phyloP scores from a whole-genome alignment of 345 rosid genomes.

The Populus pruinosa region DNA sequence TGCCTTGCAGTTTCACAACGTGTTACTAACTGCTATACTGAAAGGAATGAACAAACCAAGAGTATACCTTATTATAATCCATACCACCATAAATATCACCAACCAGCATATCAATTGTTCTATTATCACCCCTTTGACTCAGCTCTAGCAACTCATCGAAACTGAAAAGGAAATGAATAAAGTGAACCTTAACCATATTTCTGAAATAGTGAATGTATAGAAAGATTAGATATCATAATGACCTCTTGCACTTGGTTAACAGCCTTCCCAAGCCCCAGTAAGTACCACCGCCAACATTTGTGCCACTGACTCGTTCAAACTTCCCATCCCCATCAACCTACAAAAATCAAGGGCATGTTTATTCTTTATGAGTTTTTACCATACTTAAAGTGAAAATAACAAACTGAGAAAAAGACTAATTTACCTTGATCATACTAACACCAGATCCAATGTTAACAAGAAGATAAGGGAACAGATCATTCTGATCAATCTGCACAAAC shows the following conservation, averaged over 20 bases:
- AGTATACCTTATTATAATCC: conserved; percentile 84
- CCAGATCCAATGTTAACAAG: conserved; percentile 98
- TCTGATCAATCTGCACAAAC: conserved; percentile 87
- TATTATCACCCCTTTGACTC: conserved; percentile 93
- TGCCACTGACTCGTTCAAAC: conserved; percentile 92
- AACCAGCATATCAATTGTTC: conserved; percentile 94
- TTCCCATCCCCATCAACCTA: conserved; percentile 99
- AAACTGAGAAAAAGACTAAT: conserved; percentile 4
- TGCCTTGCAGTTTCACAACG: not conserved
- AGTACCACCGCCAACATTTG: conserved; percentile 99
- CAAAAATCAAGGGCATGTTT: conserved; percentile 12
- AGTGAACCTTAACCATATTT: conserved; percentile 2
- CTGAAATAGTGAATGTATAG: not conserved
- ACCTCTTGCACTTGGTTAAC: conserved; percentile 94
- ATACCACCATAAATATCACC: conserved; percentile 98
- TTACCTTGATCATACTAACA: conserved; percentile 97
- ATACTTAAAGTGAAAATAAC: not conserved
- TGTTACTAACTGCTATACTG: not conserved
- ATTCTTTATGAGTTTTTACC: conserved; percentile 5
- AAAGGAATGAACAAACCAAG: not conserved
- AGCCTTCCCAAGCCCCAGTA: conserved; percentile 97
- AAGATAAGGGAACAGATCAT: conserved; percentile 95
- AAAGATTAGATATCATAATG: conserved; percentile 14
- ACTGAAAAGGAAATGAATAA: conserved; percentile 38
- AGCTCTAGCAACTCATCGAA: conserved; percentile 94